phyloP scores from a whole-genome alignment of 2,329 filamentous ascomycete species.

The Neurospora crassa region DNA sequence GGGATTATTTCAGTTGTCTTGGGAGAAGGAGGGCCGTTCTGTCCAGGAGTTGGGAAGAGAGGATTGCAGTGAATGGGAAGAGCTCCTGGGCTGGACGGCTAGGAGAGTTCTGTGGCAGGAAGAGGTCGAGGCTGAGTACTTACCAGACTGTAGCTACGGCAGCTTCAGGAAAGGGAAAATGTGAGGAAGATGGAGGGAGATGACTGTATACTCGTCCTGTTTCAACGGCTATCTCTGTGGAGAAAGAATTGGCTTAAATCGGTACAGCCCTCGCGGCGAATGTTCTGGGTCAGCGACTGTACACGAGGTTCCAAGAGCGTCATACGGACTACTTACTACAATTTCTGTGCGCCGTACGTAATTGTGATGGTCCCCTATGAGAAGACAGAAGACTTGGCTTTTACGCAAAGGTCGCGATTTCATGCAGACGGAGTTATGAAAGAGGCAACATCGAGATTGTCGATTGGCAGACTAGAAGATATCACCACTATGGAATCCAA shows the following conservation, averaged over 20 bases:
- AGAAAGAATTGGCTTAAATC: background rate
- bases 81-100: background rate
- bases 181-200: background rate
- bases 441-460: background rate
- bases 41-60: background rate
- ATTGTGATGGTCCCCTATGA: background rate
- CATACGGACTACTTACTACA: background rate
- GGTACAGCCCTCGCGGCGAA: background rate
- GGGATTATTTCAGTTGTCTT: background rate
- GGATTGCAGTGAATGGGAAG: background rate
- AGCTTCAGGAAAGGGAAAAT: background rate
- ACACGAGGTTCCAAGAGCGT: background rate
- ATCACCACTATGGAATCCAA: background rate
- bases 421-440: background rate
- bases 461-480: background rate
- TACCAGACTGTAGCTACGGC: background rate
- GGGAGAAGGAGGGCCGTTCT: background rate
- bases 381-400: background rate
- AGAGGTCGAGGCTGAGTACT: background rate
- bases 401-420: background rate
- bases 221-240: background rate
- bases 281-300: background rate
- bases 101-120: background rate
- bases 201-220: background rate
- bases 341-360: background rate